Base-by-base conservation (phyloP, 257 asterid genomes). In the Dorcoceras hygrometricum region DNA sequence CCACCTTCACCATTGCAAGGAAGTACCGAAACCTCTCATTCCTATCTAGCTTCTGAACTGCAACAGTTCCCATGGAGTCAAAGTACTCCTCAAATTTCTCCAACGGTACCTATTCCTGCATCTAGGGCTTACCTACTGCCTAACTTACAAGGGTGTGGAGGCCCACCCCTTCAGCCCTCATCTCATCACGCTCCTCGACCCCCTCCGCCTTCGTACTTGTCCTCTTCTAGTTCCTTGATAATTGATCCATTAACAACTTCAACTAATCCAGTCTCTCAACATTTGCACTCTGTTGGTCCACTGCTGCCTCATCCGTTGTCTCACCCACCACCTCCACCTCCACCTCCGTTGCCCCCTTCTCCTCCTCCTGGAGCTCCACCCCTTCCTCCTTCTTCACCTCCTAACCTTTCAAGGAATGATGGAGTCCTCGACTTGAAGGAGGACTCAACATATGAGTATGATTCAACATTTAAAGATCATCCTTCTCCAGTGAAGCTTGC, bases 301-400 rank as follows among this genome's bases (percentile, higher is more conserved):
- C 22, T 69, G 64, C 82, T 72, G 18, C 81, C 79, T 66, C 75
- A 67, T 10, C 80, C 78, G 57, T 79, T 71, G 23, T 78, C 76
- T 66, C 77, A 62, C 10, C 83, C 78, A 3, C 65, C 69, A 7
- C 65, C 48, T 16, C 83, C 76, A 6, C 65, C 48, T 10, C 83
- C 76, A 14, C 86, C 71, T 18, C 89, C 90, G 14, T 84, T 85
- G 55, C 81, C 70, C 8, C 84, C 82, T 23, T 65, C 86, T 59
- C 79, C 84, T 23, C 82, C 83, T 62, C 87, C 89, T 50, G 78
- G 74, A 65, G 78, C 71, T 78, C 89, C 86, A 51, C 89, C 87
- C 34, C 76, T 73, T 73, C 93, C 88, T 11, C 78, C 86, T 62
- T 71, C 89, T 71, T 73, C 82, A 64, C 81, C 91, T 16, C 82